Evolutionary conservation across 768 basidiomycete genomes (phyloP).

Genomic region (Boletus subcaerulescens): DNA sequence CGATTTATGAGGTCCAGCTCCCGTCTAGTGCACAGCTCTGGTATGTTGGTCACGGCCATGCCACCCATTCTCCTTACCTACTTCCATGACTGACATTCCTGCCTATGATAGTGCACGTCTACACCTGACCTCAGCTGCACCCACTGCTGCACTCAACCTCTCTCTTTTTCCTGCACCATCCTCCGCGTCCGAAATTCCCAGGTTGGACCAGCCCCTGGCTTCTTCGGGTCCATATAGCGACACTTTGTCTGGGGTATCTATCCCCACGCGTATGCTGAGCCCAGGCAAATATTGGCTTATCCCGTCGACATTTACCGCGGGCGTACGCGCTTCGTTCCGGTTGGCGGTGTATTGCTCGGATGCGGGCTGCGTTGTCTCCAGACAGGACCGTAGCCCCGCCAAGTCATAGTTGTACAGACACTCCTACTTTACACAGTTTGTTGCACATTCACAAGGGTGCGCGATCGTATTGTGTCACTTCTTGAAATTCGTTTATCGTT

Average conservation of each 20-base stretch:
- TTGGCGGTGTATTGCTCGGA: constrained; percentile 57
- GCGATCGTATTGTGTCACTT: neutral
- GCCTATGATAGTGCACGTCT: constrained; percentile 56
- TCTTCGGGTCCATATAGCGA: constrained; percentile 86
- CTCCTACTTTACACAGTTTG: neutral
- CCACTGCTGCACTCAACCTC: constrained; percentile 53
- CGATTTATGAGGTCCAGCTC: constrained; percentile 60
- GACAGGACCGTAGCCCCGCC: neutral
- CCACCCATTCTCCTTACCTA: neutral
- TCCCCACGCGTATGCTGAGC: constrained; percentile 47
- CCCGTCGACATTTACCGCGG: constrained; percentile 70
- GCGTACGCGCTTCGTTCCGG: constrained; percentile 53
- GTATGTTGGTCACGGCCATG: constrained; percentile 37
- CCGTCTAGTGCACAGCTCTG: constrained; percentile 52
- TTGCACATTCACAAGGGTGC: neutral
- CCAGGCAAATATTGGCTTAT: constrained; percentile 68
- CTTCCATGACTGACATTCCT: neutral
- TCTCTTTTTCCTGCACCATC: constrained; percentile 47
- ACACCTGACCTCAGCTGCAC: constrained; percentile 48
- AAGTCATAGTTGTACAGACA: neutral
- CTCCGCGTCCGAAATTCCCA: constrained; percentile 2
- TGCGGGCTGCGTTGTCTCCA: constrained; percentile 24
- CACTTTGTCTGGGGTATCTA: constrained; percentile 66
- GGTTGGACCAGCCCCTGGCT: constrained; percentile 41
- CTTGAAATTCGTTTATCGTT: neutral